phyloP scores from a whole-genome alignment of 164 flowering plant species.

The Annona squamosa region DNA sequence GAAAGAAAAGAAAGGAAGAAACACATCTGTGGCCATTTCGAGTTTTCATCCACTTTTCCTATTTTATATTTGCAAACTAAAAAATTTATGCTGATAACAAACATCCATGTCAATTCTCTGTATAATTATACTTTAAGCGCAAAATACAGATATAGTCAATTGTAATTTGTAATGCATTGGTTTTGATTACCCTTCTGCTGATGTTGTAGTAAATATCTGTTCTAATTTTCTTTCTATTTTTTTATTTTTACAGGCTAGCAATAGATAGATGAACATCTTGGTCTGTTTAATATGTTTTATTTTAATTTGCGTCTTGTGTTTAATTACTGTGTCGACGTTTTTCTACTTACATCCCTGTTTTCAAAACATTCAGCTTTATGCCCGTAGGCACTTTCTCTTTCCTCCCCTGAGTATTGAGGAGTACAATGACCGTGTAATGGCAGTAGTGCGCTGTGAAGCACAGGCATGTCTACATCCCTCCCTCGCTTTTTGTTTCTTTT shows the following conservation, averaged over 20 bases:
- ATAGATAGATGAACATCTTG: background rate
- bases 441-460: conserved; percentile 94
- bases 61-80: no score
- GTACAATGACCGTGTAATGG: conserved; percentile 74
- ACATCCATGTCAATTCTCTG: no score
- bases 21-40: no score
- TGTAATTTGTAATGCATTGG: background rate
- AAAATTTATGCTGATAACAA: no score
- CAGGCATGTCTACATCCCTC: conserved; percentile 37
- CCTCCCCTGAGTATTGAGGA: conserved; percentile 82
- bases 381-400: conserved; percentile 82
- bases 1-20: no score
- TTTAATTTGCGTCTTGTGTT: no score
- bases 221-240: no score
- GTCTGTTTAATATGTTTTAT: background rate
- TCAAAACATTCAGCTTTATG: conserved; percentile 66
- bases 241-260: no score
- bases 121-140: no score
- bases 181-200: background rate
- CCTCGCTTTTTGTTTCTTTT: background rate
- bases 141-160: no score
- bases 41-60: no score
- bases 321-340: no score
- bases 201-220: background rate
- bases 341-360: conserved; percentile 1